A percentile compares a stretch with the other conserved stretches of the same genome.
Evolutionary conservation across 2,329 filamentous ascomycete species (phyloP).

Genomic region (Nemania sp.): DNA sequence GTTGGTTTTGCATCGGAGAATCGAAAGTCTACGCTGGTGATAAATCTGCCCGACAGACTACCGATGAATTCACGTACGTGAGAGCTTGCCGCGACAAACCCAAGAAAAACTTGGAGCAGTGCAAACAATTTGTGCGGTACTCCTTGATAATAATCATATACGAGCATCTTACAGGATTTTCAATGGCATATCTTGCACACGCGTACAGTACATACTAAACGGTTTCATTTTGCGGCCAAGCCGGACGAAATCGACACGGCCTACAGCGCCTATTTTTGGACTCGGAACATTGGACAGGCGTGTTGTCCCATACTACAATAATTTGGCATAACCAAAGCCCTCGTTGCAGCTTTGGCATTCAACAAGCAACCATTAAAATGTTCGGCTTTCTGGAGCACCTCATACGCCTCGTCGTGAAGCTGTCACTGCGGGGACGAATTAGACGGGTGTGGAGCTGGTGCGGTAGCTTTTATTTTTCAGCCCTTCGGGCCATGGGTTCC

Average conservation of each 20-base stretch:
- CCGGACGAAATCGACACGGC: not conserved
- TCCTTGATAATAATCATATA: slow-evolving; percentile 22
- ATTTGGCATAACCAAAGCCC: slow-evolving; percentile 4
- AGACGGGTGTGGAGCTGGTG: slow-evolving; percentile 15
- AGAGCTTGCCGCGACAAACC: slow-evolving; percentile 1
- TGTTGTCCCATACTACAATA: not conserved
- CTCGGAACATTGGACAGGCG: not conserved
- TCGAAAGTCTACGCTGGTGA: not conserved
- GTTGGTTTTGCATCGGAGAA: slow-evolving; percentile 3
- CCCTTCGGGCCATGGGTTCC: not conserved
- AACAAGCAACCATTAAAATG: not conserved
- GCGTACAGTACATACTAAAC: slow-evolving; percentile 16
- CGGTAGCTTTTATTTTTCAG: slow-evolving; percentile 28
- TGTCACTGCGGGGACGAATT: not conserved
- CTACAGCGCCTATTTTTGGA: not conserved
- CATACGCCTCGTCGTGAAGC: not conserved
- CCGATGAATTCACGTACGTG: not conserved
- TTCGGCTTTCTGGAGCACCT: not conserved
- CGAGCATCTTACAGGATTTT: slow-evolving; percentile 12
- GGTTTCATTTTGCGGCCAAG: not conserved
- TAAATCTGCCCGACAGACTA: not conserved
- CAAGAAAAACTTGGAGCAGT: slow-evolving; percentile 1
- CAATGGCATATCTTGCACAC: slow-evolving; percentile 1
- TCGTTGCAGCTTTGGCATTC: not conserved
- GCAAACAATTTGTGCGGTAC: slow-evolving; percentile 11